Conservation (phyloP, 2,329 filamentous ascomycete species). For the Dryadomyces quercus-mongolicae region DNA sequence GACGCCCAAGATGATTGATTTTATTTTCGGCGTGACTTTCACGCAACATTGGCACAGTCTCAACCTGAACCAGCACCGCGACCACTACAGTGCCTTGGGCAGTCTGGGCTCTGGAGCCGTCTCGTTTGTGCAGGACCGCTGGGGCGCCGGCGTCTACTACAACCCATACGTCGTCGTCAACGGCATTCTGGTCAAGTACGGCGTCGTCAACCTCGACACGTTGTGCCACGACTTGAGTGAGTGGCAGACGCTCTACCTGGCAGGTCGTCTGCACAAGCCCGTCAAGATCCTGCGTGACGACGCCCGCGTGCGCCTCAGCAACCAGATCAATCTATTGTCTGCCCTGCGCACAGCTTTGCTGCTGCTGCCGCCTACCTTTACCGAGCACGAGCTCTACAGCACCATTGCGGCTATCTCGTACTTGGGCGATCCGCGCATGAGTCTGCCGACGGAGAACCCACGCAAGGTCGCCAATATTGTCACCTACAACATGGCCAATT, state of each 20-base stretch:
- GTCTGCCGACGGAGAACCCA: constrained; percentile 77
- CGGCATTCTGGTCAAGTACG: constrained; percentile 94
- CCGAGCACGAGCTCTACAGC: constrained; percentile 75
- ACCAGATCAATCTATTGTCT: constrained; percentile 90
- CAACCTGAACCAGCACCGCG: constrained; percentile 75
- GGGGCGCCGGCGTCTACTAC: constrained; percentile 93
- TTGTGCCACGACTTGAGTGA: constrained; percentile 74
- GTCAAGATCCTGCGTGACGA: constrained; percentile 96
- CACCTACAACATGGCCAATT: constrained; percentile 78
- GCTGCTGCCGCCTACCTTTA: constrained; percentile 72
- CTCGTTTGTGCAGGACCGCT: constrained; percentile 72
- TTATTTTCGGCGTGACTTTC: constrained; percentile 91
- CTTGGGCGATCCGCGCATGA: constrained; percentile 92
- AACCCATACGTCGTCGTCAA: constrained; percentile 93
- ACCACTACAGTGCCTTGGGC: constrained; percentile 84
- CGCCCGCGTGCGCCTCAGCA: constrained; percentile 79
- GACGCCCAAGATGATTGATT: constrained; percentile 93
- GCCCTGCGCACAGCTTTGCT: constrained; percentile 83
- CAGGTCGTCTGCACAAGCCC: constrained; percentile 89
- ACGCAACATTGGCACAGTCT: constrained; percentile 95
- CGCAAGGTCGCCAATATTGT: constrained; percentile 93
- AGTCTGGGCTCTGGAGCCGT: constrained; percentile 76
- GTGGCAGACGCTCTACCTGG: constrained; percentile 95
- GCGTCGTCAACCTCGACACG: constrained; percentile 88
- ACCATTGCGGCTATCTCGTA: constrained; percentile 91